Percentiles rank a stretch among this genome's conserved stretches.
Conservation (phyloP, 306 rosid species). For the Calophaca sinica region DNA sequence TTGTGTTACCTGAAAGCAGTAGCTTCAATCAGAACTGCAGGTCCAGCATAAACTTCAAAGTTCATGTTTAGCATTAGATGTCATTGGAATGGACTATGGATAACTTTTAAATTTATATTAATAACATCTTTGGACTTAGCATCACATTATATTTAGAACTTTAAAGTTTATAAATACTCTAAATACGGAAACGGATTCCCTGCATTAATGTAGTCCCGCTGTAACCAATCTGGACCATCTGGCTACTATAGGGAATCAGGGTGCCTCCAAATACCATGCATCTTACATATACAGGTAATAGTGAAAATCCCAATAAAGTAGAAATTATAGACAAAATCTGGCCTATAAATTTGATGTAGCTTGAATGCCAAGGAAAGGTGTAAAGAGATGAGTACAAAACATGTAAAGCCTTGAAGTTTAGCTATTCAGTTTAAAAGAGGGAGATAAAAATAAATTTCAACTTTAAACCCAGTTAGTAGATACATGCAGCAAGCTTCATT, state of each 20-base stretch:
- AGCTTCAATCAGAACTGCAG: slow-evolving; percentile 48
- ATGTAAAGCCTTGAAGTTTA: slow-evolving; percentile 17
- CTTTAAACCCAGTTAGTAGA: slow-evolving; percentile 13
- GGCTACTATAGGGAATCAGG: too few species aligned
- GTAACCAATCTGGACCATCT: too few species aligned
- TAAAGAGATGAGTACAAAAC: not conserved
- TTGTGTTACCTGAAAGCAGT: slow-evolving; percentile 57
- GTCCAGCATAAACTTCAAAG: slow-evolving; percentile 25
- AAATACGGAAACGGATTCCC: not conserved
- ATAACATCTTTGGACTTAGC: not conserved
- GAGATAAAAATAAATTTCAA: not conserved
- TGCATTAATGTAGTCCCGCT: too few species aligned
- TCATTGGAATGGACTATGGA: not conserved
- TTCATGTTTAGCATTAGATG: slow-evolving; percentile 34
- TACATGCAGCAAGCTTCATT: slow-evolving; percentile 32
- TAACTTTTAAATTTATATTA: not conserved
- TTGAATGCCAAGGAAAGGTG: slow-evolving; percentile 17
- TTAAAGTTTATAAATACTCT: slow-evolving; percentile 19
- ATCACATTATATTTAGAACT: slow-evolving; percentile 14
- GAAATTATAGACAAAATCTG: slow-evolving; percentile 20
- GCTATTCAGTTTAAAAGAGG: not conserved
- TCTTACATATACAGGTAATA: not conserved
- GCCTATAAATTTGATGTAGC: not conserved
- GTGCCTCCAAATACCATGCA: slow-evolving; percentile 9
- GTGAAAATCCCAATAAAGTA: slow-evolving; percentile 32